These are phyloP conservation scores for Penicillium sp. DNA, from an alignment of 2,329 filamentous ascomycete species.

Conservation along the genomic window DNA sequence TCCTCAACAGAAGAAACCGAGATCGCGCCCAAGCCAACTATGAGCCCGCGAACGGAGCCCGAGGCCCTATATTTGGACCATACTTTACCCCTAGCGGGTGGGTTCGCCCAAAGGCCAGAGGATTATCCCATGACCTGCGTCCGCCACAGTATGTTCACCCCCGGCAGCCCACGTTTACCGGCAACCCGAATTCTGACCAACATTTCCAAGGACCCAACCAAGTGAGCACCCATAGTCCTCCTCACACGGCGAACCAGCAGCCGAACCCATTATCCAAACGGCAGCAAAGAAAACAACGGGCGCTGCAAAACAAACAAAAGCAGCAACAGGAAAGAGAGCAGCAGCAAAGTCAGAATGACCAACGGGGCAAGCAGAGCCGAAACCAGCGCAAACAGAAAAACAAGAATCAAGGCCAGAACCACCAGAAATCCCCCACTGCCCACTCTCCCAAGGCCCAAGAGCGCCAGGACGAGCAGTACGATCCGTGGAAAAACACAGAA, in stretches of 20 bases:
- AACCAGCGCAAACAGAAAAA: conserved; percentile 1
- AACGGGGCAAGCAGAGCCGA: neutral
- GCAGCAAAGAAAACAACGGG: conserved; percentile 2
- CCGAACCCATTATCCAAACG: conserved; percentile 3
- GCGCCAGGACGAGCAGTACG: neutral
- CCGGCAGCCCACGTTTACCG: neutral
- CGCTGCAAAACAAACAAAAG: neutral
- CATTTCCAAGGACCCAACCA: neutral
- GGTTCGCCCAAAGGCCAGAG: conserved; percentile 4
- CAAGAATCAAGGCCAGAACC: neutral
- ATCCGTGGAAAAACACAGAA: neutral
- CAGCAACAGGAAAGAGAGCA: neutral
- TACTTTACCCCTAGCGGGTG: conserved; percentile 1
- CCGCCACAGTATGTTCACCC: conserved; percentile 1
- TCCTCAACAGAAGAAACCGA: neutral
- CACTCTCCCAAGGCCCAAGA: neutral
- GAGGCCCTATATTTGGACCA: neutral
- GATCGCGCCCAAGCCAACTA: conserved; percentile 9
- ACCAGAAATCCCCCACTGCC: neutral
- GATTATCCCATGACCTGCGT: neutral
- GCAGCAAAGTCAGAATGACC: neutral
- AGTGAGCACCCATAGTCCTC: neutral
- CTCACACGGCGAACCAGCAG: neutral
- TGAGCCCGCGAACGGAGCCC: neutral
- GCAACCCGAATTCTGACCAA: neutral